These are phyloP conservation scores for Colletotrichum sojae DNA, from an alignment of 2,329 filamentous ascomycete species.

Conservation along the genomic window DNA sequence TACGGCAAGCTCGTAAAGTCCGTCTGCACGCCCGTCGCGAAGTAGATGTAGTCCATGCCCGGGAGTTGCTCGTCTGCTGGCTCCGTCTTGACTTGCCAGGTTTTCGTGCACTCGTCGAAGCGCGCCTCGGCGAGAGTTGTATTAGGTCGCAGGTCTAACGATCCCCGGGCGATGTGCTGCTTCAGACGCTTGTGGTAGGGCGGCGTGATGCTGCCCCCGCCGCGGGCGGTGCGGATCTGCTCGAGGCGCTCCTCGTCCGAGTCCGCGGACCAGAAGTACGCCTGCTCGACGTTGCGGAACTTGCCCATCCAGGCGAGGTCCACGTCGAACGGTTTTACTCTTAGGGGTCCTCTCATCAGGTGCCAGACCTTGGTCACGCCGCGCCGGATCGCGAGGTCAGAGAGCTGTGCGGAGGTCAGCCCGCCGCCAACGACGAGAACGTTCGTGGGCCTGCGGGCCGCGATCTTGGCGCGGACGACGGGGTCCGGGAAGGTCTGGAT, in stretches of 20 bases:
- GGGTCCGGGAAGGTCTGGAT: constrained; percentile 71
- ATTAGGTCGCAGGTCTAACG: constrained; percentile 68
- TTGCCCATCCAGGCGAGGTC: constrained; percentile 86
- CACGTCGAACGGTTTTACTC: constrained; percentile 84
- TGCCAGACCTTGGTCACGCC: constrained; percentile 79
- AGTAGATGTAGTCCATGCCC: constrained; percentile 78
- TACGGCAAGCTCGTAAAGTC: constrained; percentile 74
- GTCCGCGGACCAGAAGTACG: constrained; percentile 83
- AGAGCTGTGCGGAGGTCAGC: constrained; percentile 81
- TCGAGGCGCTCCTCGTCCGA: constrained; percentile 77
- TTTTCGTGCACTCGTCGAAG: constrained; percentile 61
- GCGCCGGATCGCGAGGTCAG: constrained; percentile 74
- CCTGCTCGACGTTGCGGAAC: constrained; percentile 83
- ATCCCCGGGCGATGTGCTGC: constrained; percentile 66
- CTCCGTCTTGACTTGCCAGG: constrained; percentile 63
- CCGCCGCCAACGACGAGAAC: constrained; percentile 82
- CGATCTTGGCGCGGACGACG: constrained; percentile 67
- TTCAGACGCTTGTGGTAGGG: constrained; percentile 77
- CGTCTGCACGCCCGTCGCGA: constrained; percentile 79
- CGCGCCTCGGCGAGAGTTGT: constrained; percentile 68
- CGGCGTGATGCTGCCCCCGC: constrained; percentile 83
- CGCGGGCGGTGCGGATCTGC: constrained; percentile 76
- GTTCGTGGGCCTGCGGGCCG: constrained; percentile 65
- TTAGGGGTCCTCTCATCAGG: constrained; percentile 72
- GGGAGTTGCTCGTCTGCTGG: constrained; percentile 68